phyloP scores from a whole-genome alignment of 495 filamentous ascomycete species.

The Cercophora scortea region DNA sequence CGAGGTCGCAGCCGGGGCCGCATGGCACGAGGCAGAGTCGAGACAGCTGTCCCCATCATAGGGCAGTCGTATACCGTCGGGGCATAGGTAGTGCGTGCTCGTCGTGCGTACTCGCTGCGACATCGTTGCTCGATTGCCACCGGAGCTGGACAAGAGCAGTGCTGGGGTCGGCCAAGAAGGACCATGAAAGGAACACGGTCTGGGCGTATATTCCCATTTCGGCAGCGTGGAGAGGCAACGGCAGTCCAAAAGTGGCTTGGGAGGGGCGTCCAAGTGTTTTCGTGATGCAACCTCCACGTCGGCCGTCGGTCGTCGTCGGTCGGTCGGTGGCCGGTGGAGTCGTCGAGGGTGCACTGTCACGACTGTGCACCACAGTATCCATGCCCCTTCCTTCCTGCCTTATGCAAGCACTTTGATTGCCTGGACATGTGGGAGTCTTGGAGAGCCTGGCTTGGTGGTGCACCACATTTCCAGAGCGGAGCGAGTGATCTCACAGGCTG shows the following conservation, averaged over 20 bases:
- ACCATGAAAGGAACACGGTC: background rate
- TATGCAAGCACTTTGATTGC: too few species aligned
- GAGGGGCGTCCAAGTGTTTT: background rate
- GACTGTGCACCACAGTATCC: background rate
- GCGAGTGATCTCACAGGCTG: too few species aligned
- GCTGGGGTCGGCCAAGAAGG: background rate
- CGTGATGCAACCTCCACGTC: too few species aligned
- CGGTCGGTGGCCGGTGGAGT: background rate
- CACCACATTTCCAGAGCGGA: too few species aligned
- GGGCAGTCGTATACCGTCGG: conserved; percentile 4
- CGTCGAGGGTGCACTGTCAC: background rate
- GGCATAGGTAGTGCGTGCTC: conserved; percentile 4
- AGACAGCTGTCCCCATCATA: background rate
- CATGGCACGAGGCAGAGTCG: background rate
- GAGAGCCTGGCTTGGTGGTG: too few species aligned
- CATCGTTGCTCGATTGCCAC: background rate
- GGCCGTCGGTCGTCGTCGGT: too few species aligned
- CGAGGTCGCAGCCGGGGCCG: conserved; percentile 10
- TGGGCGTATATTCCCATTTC: background rate
- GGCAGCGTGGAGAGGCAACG: background rate
- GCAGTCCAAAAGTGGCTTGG: background rate
- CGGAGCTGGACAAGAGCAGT: background rate
- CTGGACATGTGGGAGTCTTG: too few species aligned
- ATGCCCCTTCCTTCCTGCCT: background rate
- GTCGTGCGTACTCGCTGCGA: background rate